Base-by-base conservation (phyloP, 306 rosid genomes). In the Vachellia collinsii region DNA sequence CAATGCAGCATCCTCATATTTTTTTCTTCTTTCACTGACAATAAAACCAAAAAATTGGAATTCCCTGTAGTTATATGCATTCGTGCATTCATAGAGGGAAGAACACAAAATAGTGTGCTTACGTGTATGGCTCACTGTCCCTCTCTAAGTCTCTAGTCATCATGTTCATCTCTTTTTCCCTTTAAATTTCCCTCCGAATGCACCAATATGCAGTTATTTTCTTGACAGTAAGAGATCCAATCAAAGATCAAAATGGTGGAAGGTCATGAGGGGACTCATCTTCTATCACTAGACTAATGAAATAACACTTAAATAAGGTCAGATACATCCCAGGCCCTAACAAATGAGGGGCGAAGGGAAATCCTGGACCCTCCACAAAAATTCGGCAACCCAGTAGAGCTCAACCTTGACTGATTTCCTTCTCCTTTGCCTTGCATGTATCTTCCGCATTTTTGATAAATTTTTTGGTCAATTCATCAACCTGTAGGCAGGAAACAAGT, bases 381-480 rank as follows among this genome's bases (percentile, higher is more conserved):
- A 68, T 69, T 61, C 8, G 11, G 67, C 44, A 64, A 16, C 12
- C 67, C 39, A 11, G 53, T 46, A 7, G 20, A 59, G 73, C 77
- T 86, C 83, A 91, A 79, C 94, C 90, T 78, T 86, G 88, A 80
- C 77, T 84, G 77, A 90, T 89, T 87, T 93, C 98, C 79, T 91
- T 93, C 87, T 93, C 98, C 86, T 92, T 95, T 34, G 86, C 92
- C 87, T 95, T 93, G 89, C 93, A 89, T 69, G 76, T 8, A 63
- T 95, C 99, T 88, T 93, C 99, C 0, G 97, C 97, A 11, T 78
- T 82, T 93, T 93, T 91, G 70, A 92, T 86, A 86, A 81, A 87
- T 78, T 89, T 92, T 82, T 95, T 93, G 39, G 99, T 95, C 85
- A 91, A 62, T 56, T 95, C 99, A 44, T 93, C 99, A 80, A 93